phyloP scores from a whole-genome alignment of 1,284 basidiomycete genomes.

The Cutaneotrichosporon sp. region DNA sequence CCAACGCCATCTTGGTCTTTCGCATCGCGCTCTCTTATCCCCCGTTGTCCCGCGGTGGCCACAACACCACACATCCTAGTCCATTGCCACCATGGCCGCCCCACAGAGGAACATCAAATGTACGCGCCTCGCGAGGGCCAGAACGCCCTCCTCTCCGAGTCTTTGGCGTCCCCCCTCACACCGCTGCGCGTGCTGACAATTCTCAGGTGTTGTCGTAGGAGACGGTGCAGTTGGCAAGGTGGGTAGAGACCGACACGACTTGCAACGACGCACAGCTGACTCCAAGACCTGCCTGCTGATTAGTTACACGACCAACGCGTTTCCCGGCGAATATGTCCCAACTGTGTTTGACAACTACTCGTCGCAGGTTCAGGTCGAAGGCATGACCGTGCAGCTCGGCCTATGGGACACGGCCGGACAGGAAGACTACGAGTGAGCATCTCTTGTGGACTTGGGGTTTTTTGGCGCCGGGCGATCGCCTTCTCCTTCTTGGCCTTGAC shows the following conservation, averaged over 20 bases:
- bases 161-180: background rate
- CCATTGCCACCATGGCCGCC: background rate
- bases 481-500: too few species aligned
- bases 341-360: slow-evolving; percentile 58
- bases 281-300: slow-evolving; percentile 87
- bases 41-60: too few species aligned
- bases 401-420: slow-evolving; percentile 99
- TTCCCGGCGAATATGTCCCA: slow-evolving; percentile 91
- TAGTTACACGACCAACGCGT: slow-evolving; percentile 89
- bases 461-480: background rate
- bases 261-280: background rate
- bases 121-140: too few species aligned
- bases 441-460: too few species aligned
- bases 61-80: too few species aligned
- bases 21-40: too few species aligned
- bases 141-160: background rate
- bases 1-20: too few species aligned
- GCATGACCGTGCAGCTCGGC: slow-evolving; percentile 95
- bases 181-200: background rate
- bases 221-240: slow-evolving; percentile 99
- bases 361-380: slow-evolving; percentile 88
- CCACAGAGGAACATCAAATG: slow-evolving; percentile 31
- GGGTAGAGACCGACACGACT: too few species aligned
- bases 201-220: slow-evolving; percentile 77
- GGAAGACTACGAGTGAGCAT: slow-evolving; percentile 65